These are phyloP conservation scores for Cercophora newfieldiana DNA, from an alignment of 495 filamentous ascomycete species.

Conservation along the genomic window DNA sequence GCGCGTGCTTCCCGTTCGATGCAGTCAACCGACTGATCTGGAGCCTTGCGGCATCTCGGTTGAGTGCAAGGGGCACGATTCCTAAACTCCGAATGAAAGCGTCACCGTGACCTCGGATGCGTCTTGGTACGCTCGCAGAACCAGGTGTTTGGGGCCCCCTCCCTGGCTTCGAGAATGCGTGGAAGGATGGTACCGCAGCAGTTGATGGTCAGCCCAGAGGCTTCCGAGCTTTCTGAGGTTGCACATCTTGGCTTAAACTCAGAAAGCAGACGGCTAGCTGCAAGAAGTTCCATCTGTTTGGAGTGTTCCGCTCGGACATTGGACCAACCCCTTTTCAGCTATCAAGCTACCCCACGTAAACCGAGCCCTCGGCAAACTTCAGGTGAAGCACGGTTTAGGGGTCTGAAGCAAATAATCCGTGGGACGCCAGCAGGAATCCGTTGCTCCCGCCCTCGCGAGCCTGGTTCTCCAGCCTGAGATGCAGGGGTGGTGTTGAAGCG, in stretches of 20 bases:
- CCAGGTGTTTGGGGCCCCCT: background rate
- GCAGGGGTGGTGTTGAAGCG: too few species aligned
- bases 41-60: background rate
- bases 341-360: background rate
- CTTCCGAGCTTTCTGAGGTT: background rate
- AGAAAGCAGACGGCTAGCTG: background rate
- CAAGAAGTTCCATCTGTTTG: background rate
- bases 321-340: background rate
- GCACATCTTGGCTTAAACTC: background rate
- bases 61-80: background rate
- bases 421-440: background rate
- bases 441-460: background rate
- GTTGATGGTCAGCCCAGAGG: background rate
- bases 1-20: background rate
- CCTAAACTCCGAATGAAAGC: background rate
- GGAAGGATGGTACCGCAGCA: background rate
- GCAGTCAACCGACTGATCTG: constrained; percentile 1
- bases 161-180: background rate
- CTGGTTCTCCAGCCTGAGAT: background rate
- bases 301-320: background rate
- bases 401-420: constrained; percentile 2
- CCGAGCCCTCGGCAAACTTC: background rate
- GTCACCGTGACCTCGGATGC: background rate
- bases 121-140: background rate
- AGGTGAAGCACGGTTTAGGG: constrained; percentile 3